Evolutionary conservation across 2,329 filamentous ascomycete species (phyloP).

Genomic region (Arthrinium puccinioides): DNA sequence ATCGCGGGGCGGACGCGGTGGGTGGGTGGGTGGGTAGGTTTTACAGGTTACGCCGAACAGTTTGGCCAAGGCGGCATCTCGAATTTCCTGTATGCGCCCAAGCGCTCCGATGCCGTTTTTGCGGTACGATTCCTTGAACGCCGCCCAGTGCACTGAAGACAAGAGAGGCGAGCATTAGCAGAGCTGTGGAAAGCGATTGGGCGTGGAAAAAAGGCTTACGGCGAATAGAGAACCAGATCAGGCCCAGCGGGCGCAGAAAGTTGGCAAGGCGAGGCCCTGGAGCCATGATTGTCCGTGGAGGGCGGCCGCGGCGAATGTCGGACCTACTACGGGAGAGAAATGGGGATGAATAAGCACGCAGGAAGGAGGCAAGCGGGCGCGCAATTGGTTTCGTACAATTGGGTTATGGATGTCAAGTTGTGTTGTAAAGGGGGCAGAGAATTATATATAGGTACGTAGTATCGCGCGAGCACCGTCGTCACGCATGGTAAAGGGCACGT

Average conservation of each 20-base stretch:
- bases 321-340: too few species aligned
- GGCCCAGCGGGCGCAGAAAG: constrained; percentile 5
- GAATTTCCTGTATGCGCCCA: constrained; percentile 8
- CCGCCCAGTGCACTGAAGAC: constrained; percentile 11
- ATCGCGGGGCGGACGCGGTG: not conserved
- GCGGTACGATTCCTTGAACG: constrained; percentile 11
- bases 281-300: constrained; percentile 1
- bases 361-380: too few species aligned
- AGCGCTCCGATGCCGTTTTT: constrained; percentile 13
- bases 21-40: too few species aligned
- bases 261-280: constrained; percentile 6
- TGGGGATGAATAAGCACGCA: too few species aligned
- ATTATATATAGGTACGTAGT: too few species aligned
- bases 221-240: constrained; percentile 11
- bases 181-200: constrained; percentile 5
- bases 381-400: too few species aligned
- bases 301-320: too few species aligned
- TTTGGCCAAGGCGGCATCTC: constrained; percentile 15
- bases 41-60: constrained; percentile 15
- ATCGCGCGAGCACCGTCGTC: too few species aligned
- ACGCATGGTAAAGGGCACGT: too few species aligned
- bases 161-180: constrained; percentile 2
- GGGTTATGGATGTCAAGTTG: too few species aligned
- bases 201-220: constrained; percentile 5
- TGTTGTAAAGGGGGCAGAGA: too few species aligned